Conservation (phyloP, 75 land plant species). For the Sequoia sempervirens region DNA sequence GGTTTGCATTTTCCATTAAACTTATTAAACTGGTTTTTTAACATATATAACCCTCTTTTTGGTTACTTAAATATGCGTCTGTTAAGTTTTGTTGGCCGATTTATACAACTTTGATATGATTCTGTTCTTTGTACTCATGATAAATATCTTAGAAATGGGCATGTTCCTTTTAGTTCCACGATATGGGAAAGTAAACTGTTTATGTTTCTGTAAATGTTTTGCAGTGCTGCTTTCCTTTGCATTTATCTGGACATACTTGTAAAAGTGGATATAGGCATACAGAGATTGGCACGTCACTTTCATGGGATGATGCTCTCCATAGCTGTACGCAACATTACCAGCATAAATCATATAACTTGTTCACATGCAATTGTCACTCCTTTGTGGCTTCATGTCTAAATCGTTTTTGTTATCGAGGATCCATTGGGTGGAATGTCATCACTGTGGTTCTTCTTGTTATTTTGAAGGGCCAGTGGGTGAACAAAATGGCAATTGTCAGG, state of each 20-base stretch:
- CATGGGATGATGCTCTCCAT: slow-evolving; percentile 80
- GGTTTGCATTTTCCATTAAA: slow-evolving; percentile 26
- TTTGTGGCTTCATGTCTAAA: slow-evolving; percentile 84
- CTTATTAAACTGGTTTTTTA: not conserved
- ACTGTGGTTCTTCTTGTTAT: slow-evolving; percentile 54
- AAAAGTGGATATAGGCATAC: slow-evolving; percentile 18
- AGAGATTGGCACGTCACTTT: slow-evolving; percentile 28
- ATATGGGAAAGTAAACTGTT: not conserved
- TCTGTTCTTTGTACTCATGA: not conserved
- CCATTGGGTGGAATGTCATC: slow-evolving; percentile 70
- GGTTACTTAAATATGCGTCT: not conserved
- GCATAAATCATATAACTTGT: slow-evolving; percentile 74
- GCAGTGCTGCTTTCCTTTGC: slow-evolving; percentile 60
- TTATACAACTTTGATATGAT: not conserved
- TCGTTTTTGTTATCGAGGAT: slow-evolving; percentile 42
- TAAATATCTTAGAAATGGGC: not conserved
- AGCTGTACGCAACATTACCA: slow-evolving; percentile 73
- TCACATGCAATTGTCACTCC: slow-evolving; percentile 95
- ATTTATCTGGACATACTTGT: slow-evolving; percentile 24
- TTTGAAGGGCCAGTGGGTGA: slow-evolving; percentile 69
- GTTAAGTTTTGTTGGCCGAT: not conserved
- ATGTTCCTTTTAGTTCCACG: not conserved
- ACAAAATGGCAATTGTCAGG: slow-evolving; percentile 30
- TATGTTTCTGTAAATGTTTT: slow-evolving; percentile 6
- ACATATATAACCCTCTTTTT: not conserved